Evolutionary conservation across 371 early-diverging fungal genomes (phyloP).

Genomic region (Encephalitozoon romaleae): DNA sequence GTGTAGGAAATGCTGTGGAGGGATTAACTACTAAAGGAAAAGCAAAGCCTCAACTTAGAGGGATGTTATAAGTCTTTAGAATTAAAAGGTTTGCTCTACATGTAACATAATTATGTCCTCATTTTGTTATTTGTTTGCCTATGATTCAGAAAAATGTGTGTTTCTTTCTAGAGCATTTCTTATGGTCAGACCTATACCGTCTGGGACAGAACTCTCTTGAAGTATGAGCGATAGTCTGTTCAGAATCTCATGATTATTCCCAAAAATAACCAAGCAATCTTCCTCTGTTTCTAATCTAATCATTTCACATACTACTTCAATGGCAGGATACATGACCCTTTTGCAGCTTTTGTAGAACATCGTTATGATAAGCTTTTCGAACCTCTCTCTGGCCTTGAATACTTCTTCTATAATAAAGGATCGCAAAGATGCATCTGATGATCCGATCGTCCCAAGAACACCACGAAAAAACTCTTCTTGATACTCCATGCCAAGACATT

Average conservation of each 20-base stretch:
- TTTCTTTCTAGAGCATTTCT: neutral
- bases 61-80: constrained; percentile 16
- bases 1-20: constrained; percentile 69
- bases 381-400: neutral
- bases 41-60: constrained; percentile 38
- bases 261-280: neutral
- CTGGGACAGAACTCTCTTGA: neutral
- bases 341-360: neutral
- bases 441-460: neutral
- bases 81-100: neutral
- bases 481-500: neutral
- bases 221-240: neutral
- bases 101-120: neutral
- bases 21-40: constrained; percentile 75
- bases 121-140: neutral
- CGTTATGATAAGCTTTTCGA: neutral
- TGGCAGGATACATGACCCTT: neutral
- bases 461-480: neutral
- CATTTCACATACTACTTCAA: neutral
- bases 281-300: neutral
- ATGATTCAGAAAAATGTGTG: neutral
- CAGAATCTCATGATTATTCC: neutral
- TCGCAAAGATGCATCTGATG: neutral
- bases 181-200: neutral
- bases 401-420: neutral